phyloP scores from a whole-genome alignment of 495 filamentous ascomycete species.

The Chaetomium cochliodes region DNA sequence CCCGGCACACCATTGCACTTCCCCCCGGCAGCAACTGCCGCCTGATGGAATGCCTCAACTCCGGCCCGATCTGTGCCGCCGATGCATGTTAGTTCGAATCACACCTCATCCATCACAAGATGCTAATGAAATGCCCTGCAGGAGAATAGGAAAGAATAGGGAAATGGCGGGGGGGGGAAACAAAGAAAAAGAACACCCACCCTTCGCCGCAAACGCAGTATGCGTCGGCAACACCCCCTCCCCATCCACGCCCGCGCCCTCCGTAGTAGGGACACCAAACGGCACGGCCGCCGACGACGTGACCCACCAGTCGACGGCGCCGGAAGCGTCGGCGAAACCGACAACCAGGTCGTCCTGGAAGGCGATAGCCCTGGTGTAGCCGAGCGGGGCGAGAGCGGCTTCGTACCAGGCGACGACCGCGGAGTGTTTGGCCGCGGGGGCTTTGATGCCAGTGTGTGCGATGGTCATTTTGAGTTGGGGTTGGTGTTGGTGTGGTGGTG shows the following conservation, averaged over 20 bases:
- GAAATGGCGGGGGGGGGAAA: too few relatives aligned
- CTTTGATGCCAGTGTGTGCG: constrained; percentile 28
- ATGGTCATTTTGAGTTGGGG: constrained; percentile 26
- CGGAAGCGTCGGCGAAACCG: constrained; percentile 23
- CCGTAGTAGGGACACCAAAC: not conserved
- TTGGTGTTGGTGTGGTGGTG: not conserved
- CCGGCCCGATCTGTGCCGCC: constrained; percentile 19
- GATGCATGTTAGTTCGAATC: not conserved
- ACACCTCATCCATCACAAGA: not conserved
- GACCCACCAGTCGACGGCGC: constrained; percentile 27
- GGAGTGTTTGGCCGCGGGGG: constrained; percentile 13
- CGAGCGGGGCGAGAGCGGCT: constrained; percentile 27
- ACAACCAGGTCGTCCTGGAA: constrained; percentile 22
- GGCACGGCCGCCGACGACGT: constrained; percentile 2
- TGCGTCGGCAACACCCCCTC: constrained; percentile 14
- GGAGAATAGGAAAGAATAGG: too few relatives aligned
- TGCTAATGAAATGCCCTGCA: too few relatives aligned
- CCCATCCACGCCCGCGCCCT: not conserved
- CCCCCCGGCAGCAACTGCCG: constrained; percentile 25
- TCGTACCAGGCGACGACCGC: constrained; percentile 26
- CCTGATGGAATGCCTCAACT: constrained; percentile 30
- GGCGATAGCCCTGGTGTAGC: constrained; percentile 20
- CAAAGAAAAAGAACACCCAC: constrained; percentile 15
- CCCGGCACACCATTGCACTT: constrained; percentile 50
- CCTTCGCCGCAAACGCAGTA: constrained; percentile 25